A percentile compares a stretch with the other conserved stretches of the same genome.
Conservation (phyloP, 768 basidiomycete species). For the Lactifluus piperatus region DNA sequence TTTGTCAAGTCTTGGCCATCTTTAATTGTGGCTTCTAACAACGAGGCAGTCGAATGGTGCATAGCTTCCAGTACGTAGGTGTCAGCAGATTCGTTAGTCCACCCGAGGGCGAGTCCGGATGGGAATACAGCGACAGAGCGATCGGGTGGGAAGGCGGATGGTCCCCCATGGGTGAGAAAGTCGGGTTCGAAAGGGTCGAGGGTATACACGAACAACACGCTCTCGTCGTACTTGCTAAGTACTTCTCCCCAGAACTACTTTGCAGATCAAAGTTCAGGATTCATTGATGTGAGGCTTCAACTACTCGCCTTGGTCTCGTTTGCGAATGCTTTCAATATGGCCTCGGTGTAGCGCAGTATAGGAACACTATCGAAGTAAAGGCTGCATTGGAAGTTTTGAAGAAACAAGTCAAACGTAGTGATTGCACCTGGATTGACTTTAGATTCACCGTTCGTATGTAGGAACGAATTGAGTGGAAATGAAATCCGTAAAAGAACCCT, state of each 20-base stretch:
- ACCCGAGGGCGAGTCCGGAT: slow-evolving; percentile 31
- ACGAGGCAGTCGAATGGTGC: slow-evolving; percentile 14
- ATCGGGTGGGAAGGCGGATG: slow-evolving; percentile 18
- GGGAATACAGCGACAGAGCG: slow-evolving; percentile 9
- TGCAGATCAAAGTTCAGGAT: background rate
- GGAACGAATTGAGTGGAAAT: slow-evolving; percentile 27
- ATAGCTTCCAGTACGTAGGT: slow-evolving; percentile 1
- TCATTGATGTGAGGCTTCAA: too few relatives aligned
- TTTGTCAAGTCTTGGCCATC: slow-evolving; percentile 32
- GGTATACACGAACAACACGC: slow-evolving; percentile 35
- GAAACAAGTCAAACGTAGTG: background rate
- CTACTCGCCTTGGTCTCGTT: slow-evolving; percentile 8
- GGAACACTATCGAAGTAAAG: background rate
- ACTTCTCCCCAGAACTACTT: slow-evolving; percentile 38
- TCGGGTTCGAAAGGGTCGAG: slow-evolving; percentile 9
- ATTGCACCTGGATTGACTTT: too few relatives aligned
- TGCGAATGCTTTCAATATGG: background rate
- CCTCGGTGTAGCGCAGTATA: background rate
- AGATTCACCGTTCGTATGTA: slow-evolving; percentile 18
- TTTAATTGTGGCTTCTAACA: slow-evolving; percentile 36
- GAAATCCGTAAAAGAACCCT: slow-evolving; percentile 29
- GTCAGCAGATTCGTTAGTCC: slow-evolving; percentile 34
- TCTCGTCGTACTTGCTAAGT: slow-evolving; percentile 28
- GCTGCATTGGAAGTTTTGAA: slow-evolving; percentile 17
- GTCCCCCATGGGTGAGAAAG: slow-evolving; percentile 11